These are phyloP conservation scores for Vaccinium myrtillus DNA, from an alignment of 148 eudicot species.

Conservation along the genomic window DNA sequence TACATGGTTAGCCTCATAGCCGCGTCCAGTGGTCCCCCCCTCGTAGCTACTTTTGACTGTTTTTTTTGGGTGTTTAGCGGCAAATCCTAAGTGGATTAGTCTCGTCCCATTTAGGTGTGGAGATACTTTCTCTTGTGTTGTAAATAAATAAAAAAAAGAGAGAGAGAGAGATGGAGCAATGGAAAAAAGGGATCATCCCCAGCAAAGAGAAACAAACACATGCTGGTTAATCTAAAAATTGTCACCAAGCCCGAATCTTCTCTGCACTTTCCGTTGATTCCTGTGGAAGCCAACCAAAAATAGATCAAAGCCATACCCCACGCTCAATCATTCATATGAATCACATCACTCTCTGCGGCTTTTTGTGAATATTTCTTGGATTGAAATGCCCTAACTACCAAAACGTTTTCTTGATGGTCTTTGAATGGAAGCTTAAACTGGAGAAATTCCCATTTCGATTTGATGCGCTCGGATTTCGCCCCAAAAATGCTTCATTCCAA, in stretches of 20 bases:
- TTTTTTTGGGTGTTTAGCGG: too few relatives aligned
- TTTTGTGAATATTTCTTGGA: neutral
- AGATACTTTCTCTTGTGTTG: too few relatives aligned
- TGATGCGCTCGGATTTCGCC: neutral
- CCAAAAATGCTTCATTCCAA: neutral
- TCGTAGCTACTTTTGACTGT: too few relatives aligned
- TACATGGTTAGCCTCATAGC: too few relatives aligned
- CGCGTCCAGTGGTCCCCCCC: too few relatives aligned
- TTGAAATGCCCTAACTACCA: neutral
- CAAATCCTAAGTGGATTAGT: too few relatives aligned
- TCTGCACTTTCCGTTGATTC: slow-evolving; percentile 13
- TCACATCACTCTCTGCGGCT: neutral
- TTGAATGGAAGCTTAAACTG: neutral
- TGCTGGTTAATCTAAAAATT: neutral
- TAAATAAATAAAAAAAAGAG: too few relatives aligned
- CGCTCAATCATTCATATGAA: neutral
- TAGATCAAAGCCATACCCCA: neutral
- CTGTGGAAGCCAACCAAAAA: neutral
- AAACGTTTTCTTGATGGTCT: neutral
- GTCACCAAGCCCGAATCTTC: slow-evolving; percentile 14
- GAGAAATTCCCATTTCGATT: neutral
- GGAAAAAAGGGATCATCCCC: neutral
- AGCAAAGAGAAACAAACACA: neutral
- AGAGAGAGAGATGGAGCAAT: neutral
- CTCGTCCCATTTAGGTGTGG: too few relatives aligned